A percentile compares a stretch with the other conserved stretches of the same genome.
Evolutionary conservation across 108 stramenopile genomes (phyloP).

Genomic region (Nitzschia inconspicua): DNA sequence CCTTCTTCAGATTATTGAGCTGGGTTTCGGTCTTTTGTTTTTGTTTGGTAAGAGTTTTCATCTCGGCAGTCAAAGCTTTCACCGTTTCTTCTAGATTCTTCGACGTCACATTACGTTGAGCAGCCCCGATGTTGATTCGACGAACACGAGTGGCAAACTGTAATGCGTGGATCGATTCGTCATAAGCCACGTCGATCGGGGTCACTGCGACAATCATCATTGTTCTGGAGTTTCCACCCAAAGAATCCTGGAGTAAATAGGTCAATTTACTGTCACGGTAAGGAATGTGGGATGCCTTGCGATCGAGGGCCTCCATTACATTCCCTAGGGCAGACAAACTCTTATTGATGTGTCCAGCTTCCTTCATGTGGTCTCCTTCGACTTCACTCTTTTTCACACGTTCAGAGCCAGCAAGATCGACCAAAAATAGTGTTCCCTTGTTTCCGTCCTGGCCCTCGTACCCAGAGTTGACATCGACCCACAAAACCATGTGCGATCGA

Average conservation of each 20-base stretch:
- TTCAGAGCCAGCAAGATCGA: conserved; percentile 99
- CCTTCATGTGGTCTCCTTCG: conserved; percentile 86
- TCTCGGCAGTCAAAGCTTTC: conserved; percentile 77
- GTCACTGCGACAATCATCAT: conserved; percentile 96
- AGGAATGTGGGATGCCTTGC: conserved; percentile 89
- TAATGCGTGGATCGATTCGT: conserved; percentile 96
- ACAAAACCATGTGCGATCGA: conserved; percentile 95
- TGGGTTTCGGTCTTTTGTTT: conserved; percentile 81
- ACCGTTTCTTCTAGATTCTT: conserved; percentile 91
- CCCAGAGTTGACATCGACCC: conserved; percentile 81
- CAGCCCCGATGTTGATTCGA: conserved; percentile 87
- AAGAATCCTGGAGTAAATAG: conserved; percentile 90
- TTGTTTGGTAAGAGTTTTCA: conserved; percentile 68
- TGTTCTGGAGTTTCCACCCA: conserved; percentile 95
- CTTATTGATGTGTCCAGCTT: conserved; percentile 99
- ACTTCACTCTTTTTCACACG: conserved; percentile 96
- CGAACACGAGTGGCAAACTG: conserved; percentile 97
- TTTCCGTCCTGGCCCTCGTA: conserved; percentile 59
- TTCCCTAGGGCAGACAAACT: conserved; percentile 95
- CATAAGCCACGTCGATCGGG: conserved; percentile 79
- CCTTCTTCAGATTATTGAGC: conserved; percentile 64
- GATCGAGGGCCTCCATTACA: conserved; percentile 95
- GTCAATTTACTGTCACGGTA: conserved; percentile 96
- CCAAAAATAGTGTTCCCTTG: conserved; percentile 88
- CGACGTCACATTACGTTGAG: conserved; percentile 78